A percentile compares a stretch with the other conserved stretches of the same genome.
phyloP scores from a whole-genome alignment of 306 rosid genomes.

The Rubus parviflorus region DNA sequence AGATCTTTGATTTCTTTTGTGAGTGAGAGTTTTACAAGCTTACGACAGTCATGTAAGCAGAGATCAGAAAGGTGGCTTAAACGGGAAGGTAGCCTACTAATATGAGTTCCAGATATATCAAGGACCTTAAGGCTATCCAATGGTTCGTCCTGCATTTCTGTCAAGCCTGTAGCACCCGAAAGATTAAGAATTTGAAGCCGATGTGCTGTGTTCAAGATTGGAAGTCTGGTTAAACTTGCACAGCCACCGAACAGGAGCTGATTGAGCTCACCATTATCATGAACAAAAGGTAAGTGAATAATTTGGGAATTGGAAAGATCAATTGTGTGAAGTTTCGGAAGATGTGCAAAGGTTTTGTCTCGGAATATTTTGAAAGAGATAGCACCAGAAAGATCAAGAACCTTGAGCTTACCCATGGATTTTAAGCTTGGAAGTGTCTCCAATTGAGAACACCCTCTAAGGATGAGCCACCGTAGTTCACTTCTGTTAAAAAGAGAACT shows the following conservation, averaged over 20 bases:
- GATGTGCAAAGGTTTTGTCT: conserved; percentile 5
- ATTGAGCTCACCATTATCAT: conserved; percentile 17
- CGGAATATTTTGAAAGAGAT: conserved; percentile 10
- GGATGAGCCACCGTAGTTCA: conserved; percentile 36
- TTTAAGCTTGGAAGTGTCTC: conserved; percentile 19
- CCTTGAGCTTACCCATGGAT: conserved; percentile 9
- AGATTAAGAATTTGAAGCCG: conserved; percentile 34
- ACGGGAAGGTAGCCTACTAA: conserved; percentile 21
- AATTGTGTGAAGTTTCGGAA: conserved; percentile 20
- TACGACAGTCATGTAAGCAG: conserved; percentile 6
- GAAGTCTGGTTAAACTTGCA: conserved; percentile 11
- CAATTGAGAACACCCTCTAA: conserved; percentile 19
- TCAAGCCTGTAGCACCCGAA: conserved; percentile 21
- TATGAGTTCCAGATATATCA: conserved; percentile 29
- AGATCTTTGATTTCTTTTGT: conserved; percentile 16
- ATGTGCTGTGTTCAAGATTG: conserved; percentile 9
- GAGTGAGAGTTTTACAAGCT: conserved; percentile 7
- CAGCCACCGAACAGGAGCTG: conserved; percentile 20
- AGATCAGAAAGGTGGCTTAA: conserved; percentile 8
- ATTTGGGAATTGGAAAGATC: conserved; percentile 35
- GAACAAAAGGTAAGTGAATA: conserved; percentile 24
- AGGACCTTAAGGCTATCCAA: conserved; percentile 28
- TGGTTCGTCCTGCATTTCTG: conserved; percentile 22
- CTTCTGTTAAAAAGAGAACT: conserved; percentile 18
- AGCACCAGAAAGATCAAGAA: conserved; percentile 45